Percentiles rank a stretch among this genome's conserved stretches.
These are phyloP conservation scores for Petrea volubilis DNA, from an alignment of 257 asterid species.

Conservation along the genomic window DNA sequence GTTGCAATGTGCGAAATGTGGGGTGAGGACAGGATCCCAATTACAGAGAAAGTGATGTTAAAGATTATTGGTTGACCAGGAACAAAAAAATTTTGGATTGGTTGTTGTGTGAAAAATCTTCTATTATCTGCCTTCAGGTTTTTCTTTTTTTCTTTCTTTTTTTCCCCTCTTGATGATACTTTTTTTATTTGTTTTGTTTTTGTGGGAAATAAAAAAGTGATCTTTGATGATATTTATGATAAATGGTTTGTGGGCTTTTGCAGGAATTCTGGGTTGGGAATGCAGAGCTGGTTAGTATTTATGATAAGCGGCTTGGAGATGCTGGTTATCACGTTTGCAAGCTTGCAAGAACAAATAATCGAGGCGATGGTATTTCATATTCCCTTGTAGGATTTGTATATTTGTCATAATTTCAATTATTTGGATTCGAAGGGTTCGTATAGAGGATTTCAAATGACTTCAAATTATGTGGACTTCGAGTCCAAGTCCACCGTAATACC, in stretches of 20 bases:
- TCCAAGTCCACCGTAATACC: too few relatives aligned
- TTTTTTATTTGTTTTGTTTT: background rate
- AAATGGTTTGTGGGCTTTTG: background rate
- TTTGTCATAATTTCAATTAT: background rate
- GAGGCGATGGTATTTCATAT: slow-evolving; percentile 61
- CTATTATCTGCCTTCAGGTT: slow-evolving; percentile 77
- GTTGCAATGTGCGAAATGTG: slow-evolving; percentile 13
- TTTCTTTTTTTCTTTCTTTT: background rate
- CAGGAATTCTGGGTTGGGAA: slow-evolving; percentile 82
- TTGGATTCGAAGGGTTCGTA: too few relatives aligned
- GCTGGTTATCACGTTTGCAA: slow-evolving; percentile 59
- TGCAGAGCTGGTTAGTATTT: slow-evolving; percentile 61
- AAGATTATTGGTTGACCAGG: slow-evolving; percentile 61
- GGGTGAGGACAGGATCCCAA: slow-evolving; percentile 52
- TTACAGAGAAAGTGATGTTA: slow-evolving; percentile 62
- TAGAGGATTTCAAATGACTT: too few relatives aligned
- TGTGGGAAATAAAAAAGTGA: background rate
- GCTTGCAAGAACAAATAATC: slow-evolving; percentile 70
- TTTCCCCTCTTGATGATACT: background rate
- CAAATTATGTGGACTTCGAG: too few relatives aligned
- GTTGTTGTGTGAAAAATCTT: slow-evolving; percentile 61
- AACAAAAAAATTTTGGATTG: slow-evolving; percentile 61
- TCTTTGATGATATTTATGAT: slow-evolving; percentile 5
- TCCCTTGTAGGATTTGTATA: background rate
- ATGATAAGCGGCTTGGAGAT: slow-evolving; percentile 63